Evolutionary conservation across 495 filamentous ascomycete species (phyloP), one percentile per base, ranked within the genome.

Genomic region (Pseudevernia furfuracea): DNA sequence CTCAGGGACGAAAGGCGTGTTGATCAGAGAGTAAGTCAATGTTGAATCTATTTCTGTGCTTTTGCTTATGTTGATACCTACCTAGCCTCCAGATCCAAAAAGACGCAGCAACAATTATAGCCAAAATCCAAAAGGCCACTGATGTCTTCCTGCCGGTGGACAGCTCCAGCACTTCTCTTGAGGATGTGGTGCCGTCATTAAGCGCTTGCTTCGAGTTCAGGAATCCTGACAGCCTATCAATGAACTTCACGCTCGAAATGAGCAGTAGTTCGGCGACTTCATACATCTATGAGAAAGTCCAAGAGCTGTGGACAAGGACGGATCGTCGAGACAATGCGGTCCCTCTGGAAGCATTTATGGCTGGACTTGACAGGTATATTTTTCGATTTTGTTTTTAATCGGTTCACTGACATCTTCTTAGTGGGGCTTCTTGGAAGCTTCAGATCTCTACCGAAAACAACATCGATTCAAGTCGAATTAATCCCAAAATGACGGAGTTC

Each of bases 61-160:
- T 38, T 38, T 64, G 8, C n/a, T 64, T n/a, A 41, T 14, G 21
- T 19, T 12, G 15, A 5, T 39, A 48, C 19, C 23, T 39, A 48
- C 19, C 23, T 32, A 61, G 56, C 55, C 39, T 59, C 4, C 68
- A 72, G 30, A 34, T 74, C 17, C 59, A 62, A 11, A 69, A 73
- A 25, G 59, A 72, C 12, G 63, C 71, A 41, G 48, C 74, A 7
- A 57, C 49, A 11, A 48, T 69, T 7, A 65, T 78, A 10, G 44
- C 62, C 0, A 69, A 69, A 41, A 70, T 75, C 38, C 68, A 69
- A 32, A 53, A 64, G 4, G 75, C 78, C 3, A 63, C 32, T 39
- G 68, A 76, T 36, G 71, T 85, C 4, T 84, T 90, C 12, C 62
- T 65, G 36, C 71, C 74, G 1, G 71, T 81, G 37, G 76, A 77